Percentiles rank a stretch among this genome's conserved stretches.
These are phyloP conservation scores for Echria macrotheca DNA, from an alignment of 495 filamentous ascomycete genomes.

Conservation along the genomic window DNA sequence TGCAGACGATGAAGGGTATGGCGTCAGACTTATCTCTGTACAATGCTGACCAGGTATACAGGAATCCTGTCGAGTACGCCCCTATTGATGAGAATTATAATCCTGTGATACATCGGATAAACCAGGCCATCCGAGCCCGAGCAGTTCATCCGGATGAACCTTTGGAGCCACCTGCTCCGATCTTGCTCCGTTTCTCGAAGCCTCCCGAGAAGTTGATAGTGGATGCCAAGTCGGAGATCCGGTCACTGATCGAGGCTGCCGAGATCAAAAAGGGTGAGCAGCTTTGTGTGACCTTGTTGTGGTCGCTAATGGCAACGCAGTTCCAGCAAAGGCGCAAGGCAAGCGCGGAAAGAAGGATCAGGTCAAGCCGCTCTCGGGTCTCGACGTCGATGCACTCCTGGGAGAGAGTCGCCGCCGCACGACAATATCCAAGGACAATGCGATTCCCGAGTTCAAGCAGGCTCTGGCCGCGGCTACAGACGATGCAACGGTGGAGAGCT, in stretches of 20 bases:
- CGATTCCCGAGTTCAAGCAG: slow-evolving; percentile 91
- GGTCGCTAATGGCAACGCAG: slow-evolving; percentile 48
- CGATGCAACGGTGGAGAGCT: slow-evolving; percentile 56
- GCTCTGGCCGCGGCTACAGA: slow-evolving; percentile 59
- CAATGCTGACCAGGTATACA: slow-evolving; percentile 37
- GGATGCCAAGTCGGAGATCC: slow-evolving; percentile 50
- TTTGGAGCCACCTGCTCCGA: slow-evolving; percentile 59
- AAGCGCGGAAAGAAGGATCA: slow-evolving; percentile 62
- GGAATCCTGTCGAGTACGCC: slow-evolving; percentile 65
- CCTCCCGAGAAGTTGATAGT: slow-evolving; percentile 63
- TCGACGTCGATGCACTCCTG: slow-evolving; percentile 78
- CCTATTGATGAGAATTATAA: slow-evolving; percentile 80
- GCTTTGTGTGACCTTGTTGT: too few relatives aligned
- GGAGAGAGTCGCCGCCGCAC: slow-evolving; percentile 41
- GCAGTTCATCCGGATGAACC: slow-evolving; percentile 69
- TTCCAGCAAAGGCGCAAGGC: slow-evolving; percentile 78
- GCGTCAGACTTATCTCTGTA: not conserved
- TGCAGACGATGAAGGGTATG: slow-evolving; percentile 65
- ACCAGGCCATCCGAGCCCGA: slow-evolving; percentile 75
- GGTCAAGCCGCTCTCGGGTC: slow-evolving; percentile 82
- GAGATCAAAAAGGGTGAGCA: slow-evolving; percentile 81
- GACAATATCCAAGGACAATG: slow-evolving; percentile 71
- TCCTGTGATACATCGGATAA: slow-evolving; percentile 86
- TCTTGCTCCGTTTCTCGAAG: slow-evolving; percentile 67
- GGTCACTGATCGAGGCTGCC: slow-evolving; percentile 59